A percentile compares a stretch with the other conserved stretches of the same genome.
phyloP scores from a whole-genome alignment of 2,329 filamentous ascomycete species.

The Rutstroemia sp. region DNA sequence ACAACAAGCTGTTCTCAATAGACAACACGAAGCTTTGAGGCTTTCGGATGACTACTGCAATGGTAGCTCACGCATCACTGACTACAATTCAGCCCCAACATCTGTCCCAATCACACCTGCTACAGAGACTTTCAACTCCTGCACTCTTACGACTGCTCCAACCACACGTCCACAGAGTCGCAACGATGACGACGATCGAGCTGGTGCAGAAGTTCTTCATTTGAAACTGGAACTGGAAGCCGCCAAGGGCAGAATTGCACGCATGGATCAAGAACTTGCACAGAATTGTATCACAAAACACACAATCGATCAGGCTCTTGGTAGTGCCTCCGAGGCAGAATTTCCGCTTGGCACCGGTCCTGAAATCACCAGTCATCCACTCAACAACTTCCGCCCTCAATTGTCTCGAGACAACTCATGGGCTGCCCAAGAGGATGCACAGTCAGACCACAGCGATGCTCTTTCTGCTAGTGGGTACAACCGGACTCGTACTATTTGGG shows the following conservation, averaged over 20 bases:
- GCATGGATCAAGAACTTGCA: conserved; percentile 63
- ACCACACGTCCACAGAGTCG: conserved; percentile 47
- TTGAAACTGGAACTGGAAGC: conserved; percentile 65
- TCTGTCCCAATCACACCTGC: conserved; percentile 58
- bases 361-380: conserved; percentile 18
- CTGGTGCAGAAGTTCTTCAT: conserved; percentile 49
- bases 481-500: conserved; percentile 51
- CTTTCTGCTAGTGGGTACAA: conserved; percentile 45
- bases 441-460: conserved; percentile 50
- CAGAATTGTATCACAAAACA: conserved; percentile 54
- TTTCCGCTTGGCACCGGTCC: conserved; percentile 23
- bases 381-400: conserved; percentile 33
- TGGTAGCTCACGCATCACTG: conserved; percentile 29
- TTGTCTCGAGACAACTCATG: conserved; percentile 40
- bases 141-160: conserved; percentile 34
- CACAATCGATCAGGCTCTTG: conserved; percentile 48
- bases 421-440: conserved; percentile 45
- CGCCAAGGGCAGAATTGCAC: conserved; percentile 62
- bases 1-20: conserved; percentile 53
- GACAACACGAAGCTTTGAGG: conserved; percentile 50
- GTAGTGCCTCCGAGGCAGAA: conserved; percentile 40
- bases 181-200: conserved; percentile 32
- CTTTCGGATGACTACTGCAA: conserved; percentile 21
- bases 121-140: conserved; percentile 42
- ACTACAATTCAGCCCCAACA: conserved; percentile 40